Percentiles rank a stretch among this genome's conserved stretches.
Conservation (phyloP, 1,284 basidiomycete species). For the Fomitiporia mediterranea region DNA sequence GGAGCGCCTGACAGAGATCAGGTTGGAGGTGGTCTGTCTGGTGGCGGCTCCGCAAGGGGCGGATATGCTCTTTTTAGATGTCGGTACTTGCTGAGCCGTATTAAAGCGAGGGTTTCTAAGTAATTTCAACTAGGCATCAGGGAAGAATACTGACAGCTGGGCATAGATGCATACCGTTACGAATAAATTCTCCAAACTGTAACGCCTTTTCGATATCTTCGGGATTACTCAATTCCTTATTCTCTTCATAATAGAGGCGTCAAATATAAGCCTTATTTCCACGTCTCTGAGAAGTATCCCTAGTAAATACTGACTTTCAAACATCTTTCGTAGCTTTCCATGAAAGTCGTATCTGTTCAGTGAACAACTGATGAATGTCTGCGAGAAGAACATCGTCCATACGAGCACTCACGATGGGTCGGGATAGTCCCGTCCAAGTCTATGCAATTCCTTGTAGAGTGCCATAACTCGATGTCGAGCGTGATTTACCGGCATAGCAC, state of each 20-base stretch:
- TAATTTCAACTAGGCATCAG: not conserved
- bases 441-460: constrained; percentile 74
- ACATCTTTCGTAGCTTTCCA: constrained; percentile 60
- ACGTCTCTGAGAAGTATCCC: too few species aligned
- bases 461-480: constrained; percentile 56
- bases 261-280: too few species aligned
- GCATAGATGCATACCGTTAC: constrained; percentile 61
- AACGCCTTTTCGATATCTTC: constrained; percentile 77
- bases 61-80: constrained; percentile 72
- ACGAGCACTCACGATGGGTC: constrained; percentile 58
- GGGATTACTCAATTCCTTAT: constrained; percentile 62
- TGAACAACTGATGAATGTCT: constrained; percentile 20
- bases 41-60: not conserved
- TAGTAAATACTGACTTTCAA: constrained; percentile 51
- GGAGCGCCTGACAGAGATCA: not conserved
- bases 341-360: constrained; percentile 66
- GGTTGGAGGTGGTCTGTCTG: not conserved
- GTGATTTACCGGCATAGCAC: constrained; percentile 33
- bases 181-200: constrained; percentile 81
- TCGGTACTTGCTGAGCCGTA: constrained; percentile 83
- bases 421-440: constrained; percentile 73
- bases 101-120: constrained; percentile 80
- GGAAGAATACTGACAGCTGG: not conserved
- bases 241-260: constrained; percentile 46
- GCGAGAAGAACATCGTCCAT: constrained; percentile 18